Evolutionary conservation across 805 yeast species (phyloP), one percentile per base, ranked within the genome.

Genomic region (Gaillardinia entomophila): DNA sequence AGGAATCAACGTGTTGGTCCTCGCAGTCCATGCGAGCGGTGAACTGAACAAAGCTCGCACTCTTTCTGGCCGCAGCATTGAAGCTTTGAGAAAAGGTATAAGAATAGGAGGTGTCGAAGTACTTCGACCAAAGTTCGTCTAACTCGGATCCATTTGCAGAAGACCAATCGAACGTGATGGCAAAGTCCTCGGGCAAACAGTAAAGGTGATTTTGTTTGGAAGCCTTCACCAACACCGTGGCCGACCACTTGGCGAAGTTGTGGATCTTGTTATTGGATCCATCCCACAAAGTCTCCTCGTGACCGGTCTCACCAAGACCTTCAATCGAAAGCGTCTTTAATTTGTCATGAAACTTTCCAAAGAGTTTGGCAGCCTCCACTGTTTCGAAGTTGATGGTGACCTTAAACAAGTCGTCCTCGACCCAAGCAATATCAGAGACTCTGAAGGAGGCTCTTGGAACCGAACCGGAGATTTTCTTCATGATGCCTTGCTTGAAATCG

Each of bases 381-480:
- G 50, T 40, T 36, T 51, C 43, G 31, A 48, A 54, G 42, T 54
- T 51, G 34, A 42, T 31, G 20, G 46, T 49, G 24, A 49, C 46
- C 28, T 44, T 41, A 41, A 32, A 49, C 17, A 33, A 34, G 29
- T 40, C 51, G 15, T 43, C 49, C 17, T 33, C 45, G n/a, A 39
- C 44, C 27, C 35, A 37, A 27, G 39, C 43, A 16, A 47, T 53
- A 28, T 51, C 46, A 20, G 56, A 48, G 14, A 54, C 46, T 8
- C 42, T 45, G 34, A 54, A 42, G n/a, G 49, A 51, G 30, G 57
- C 58, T 27, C 42, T 37, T 20, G 57, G 57, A 27, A 39, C 25
- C 5, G 27, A 25, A 4, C 10, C 27, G 16, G 27, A 5, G 27
- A 13, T 11, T 6, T n/a, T 5, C 27, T 5, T 4, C 11, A 25